A percentile compares a stretch with the other conserved stretches of the same genome.
These are phyloP conservation scores for Rhizopogon vulgaris DNA, from an alignment of 768 basidiomycete genomes.

Conservation along the genomic window DNA sequence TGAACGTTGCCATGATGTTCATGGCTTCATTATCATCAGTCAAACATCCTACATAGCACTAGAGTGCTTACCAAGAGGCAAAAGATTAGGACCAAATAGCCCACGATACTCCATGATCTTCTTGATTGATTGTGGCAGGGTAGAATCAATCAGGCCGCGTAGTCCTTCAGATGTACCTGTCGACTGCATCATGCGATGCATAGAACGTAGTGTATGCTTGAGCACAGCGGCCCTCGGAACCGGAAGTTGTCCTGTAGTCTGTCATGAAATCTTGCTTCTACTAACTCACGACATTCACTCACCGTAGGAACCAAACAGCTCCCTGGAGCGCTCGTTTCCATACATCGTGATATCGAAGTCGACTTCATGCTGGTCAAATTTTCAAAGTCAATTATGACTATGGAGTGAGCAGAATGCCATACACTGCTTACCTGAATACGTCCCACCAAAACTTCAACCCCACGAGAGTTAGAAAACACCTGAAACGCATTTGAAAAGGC, in stretches of 20 bases:
- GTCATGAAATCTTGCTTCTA: neutral
- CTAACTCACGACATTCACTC: slow-evolving; percentile 10
- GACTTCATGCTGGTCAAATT: slow-evolving; percentile 51
- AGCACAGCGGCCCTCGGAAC: slow-evolving; percentile 74
- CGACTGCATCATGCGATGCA: slow-evolving; percentile 97
- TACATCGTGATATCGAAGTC: slow-evolving; percentile 58
- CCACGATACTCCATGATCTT: slow-evolving; percentile 78
- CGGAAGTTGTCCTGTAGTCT: slow-evolving; percentile 56
- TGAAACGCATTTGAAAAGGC: slow-evolving; percentile 84
- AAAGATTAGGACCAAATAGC: slow-evolving; percentile 81
- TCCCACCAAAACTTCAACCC: slow-evolving; percentile 79
- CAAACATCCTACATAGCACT: neutral
- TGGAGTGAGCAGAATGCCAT: neutral
- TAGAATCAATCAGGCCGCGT: slow-evolving; percentile 88
- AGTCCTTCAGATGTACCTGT: slow-evolving; percentile 92
- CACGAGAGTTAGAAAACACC: slow-evolving; percentile 77
- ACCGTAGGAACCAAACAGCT: slow-evolving; percentile 51
- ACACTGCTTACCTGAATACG: slow-evolving; percentile 68
- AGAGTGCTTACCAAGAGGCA: slow-evolving; percentile 65
- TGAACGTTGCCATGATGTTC: slow-evolving; percentile 93
- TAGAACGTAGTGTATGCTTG: slow-evolving; percentile 84
- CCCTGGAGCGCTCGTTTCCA: slow-evolving; percentile 36
- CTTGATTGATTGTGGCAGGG: slow-evolving; percentile 78
- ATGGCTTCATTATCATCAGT: slow-evolving; percentile 43
- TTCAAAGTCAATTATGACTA: slow-evolving; percentile 9